phyloP scores from a whole-genome alignment of 106 monocot species.

The Platanthera zijinensis region DNA sequence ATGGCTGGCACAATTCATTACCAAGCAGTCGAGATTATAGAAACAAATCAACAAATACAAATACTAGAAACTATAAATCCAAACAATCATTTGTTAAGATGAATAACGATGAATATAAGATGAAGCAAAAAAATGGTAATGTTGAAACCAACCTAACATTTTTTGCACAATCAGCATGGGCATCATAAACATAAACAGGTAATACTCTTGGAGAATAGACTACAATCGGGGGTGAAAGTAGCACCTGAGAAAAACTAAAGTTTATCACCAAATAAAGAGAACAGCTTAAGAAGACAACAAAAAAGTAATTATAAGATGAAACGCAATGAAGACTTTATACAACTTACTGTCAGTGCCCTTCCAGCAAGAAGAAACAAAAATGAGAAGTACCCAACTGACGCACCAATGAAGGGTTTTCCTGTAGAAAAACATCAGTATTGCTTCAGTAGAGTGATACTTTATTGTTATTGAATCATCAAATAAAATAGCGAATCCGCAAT shows the following conservation, averaged over 20 bases:
- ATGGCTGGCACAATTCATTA: slow-evolving; percentile 41
- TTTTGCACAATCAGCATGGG: slow-evolving; percentile 98
- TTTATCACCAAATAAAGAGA: slow-evolving; percentile 7
- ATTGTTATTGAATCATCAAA: background rate
- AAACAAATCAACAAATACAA: slow-evolving; percentile 6
- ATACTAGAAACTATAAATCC: background rate
- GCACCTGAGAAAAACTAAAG: slow-evolving; percentile 47
- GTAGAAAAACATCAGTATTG: slow-evolving; percentile 4
- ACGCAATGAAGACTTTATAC: background rate
- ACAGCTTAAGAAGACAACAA: background rate
- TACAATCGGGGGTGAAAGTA: slow-evolving; percentile 98
- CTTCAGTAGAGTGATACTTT: background rate
- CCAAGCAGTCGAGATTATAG: slow-evolving; percentile 1
- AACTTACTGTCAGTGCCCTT: slow-evolving; percentile 85
- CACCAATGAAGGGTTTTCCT: slow-evolving; percentile 92
- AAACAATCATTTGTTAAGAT: background rate
- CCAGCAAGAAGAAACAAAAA: slow-evolving; percentile 94
- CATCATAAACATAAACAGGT: slow-evolving; percentile 98
- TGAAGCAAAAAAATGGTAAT: background rate
- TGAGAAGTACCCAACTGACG: slow-evolving; percentile 92
- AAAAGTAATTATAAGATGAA: background rate
- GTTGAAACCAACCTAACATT: slow-evolving; percentile 72
- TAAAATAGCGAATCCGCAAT: background rate
- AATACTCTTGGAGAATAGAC: slow-evolving; percentile 95
- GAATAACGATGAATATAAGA: background rate